Base-by-base conservation (phyloP, 805 yeast genomes). In the Candida chauliodis region DNA sequence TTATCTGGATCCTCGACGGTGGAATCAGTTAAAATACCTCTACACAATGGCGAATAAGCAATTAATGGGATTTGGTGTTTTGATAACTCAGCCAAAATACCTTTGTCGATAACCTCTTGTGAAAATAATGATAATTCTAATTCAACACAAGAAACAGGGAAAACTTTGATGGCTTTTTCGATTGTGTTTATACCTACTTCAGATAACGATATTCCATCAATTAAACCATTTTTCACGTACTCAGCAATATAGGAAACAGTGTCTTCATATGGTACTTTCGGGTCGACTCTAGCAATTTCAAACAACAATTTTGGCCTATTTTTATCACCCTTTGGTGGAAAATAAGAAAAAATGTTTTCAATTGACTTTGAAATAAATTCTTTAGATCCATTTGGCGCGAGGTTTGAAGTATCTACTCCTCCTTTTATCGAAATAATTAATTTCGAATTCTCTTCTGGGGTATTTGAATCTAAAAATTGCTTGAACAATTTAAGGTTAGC, bases 21-120 rank as follows among this genome's bases (percentile, higher is more conserved):
- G 23, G 52, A 45, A 40, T 93, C 95, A 3, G 91, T 80, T 38
- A 89, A 69, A 43, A 81, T 64, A 1, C 96, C 96, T 51, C 85
- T 73, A 8, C 89, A 82, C 39, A 89, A 68, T 21, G 96, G 96
- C 21, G 95, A 83, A 60, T 89, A 89, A 18, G 89, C 85, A 41
- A 86, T 67, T 21, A 86, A 66, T 10, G 93, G 83, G 40, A 89
- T 74, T 11, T 68, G 68, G 23, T 71, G 59, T 44, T 81, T 77
- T 15, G 75, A 70, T 46, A 82, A 76, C 4, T 74, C 71, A 3
- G 70, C 75, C 44, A 81, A 73, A 15, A 84, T 69, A 1, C 91
- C 95, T 53, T 84, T 78, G 2, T 55, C 42, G 30, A 78, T 52
- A 26, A 81, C 73, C 11, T 83, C 85, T 31, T 76, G 73, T n/a